Base-by-base conservation (phyloP, 495 filamentous ascomycete species). In the Podospora pseudoanserina region DNA sequence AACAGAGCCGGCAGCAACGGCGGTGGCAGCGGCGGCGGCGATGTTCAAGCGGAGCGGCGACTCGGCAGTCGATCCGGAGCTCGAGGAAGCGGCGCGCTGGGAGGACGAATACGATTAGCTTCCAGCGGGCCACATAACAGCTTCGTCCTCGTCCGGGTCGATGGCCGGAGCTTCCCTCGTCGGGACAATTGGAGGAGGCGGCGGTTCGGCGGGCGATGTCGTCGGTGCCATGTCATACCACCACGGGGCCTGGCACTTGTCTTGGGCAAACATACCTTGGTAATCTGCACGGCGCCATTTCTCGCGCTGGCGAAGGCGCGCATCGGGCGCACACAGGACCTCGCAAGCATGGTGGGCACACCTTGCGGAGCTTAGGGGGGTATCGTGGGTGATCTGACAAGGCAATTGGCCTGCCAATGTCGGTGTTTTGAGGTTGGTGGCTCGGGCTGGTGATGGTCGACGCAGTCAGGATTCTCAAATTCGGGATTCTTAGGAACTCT, bases 1-100 rank as follows among this genome's bases (percentile, higher is more conserved):
- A 74, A 95, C 86, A 66, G 93, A 92, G 78, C 93, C 93, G 78
- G 92, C 81, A 71, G 95, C 93, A 74, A 91, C 83, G 73, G 89
- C 85, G 69, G 94, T 97, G 72, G 95, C 90, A 71, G 90, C 91
- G 74, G 86, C 85, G 71, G 90, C 92, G 78, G 92, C 91, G 70
- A 92, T 85, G 76, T 91, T 97, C 75, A 92, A 83, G 74, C 82
- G 84, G 75, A 86, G 83, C 61, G 87, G 84, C 39, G 88, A 87
- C 71, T 86, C 82, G 74, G 81, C 80, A 68, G 84, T 79, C 74
- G 87, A 78, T 72, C 83, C 83, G 77, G 84, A 81, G 73, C 82
- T 84, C 57, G 88, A 85, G 68, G 87, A 88, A 67, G 81, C 75
- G 71, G 86, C 78, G 78, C 89, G 88, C 90, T 92, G 76, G 65